These are phyloP conservation scores for Fusarium sp. DNA, from an alignment of 2,329 filamentous ascomycete species.

Conservation along the genomic window DNA sequence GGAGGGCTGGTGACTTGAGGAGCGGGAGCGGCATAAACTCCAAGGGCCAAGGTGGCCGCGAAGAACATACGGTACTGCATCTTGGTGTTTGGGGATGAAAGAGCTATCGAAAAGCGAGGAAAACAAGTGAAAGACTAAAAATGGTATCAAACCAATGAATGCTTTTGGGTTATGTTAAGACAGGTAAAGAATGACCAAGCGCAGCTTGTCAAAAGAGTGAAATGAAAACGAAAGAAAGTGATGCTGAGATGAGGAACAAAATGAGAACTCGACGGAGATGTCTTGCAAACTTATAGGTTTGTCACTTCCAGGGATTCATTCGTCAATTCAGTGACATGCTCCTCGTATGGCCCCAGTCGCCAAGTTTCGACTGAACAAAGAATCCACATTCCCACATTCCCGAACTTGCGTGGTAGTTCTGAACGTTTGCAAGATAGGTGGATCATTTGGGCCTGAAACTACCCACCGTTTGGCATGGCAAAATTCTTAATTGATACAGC, in stretches of 20 bases:
- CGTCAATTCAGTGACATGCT: conserved; percentile 5
- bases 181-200: conserved; percentile 40
- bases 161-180: conserved; percentile 11
- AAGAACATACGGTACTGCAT: conserved; percentile 46
- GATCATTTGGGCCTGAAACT: conserved; percentile 17
- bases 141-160: conserved; percentile 41
- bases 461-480: conserved; percentile 27
- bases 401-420: neutral
- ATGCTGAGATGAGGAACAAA: conserved; percentile 26
- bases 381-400: neutral
- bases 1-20: conserved; percentile 35
- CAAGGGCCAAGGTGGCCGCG: conserved; percentile 39
- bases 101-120: neutral
- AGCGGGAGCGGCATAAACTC: conserved; percentile 37
- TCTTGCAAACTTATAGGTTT: conserved; percentile 27
- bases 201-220: conserved; percentile 44
- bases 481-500: conserved; percentile 35
- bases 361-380: neutral
- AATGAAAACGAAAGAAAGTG: conserved; percentile 27
- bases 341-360: conserved; percentile 2
- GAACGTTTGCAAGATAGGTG: neutral
- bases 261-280: neutral
- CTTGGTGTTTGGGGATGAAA: conserved; percentile 12
- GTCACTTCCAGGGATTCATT: conserved; percentile 16
- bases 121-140: neutral